These are phyloP conservation scores for Mycena maculata DNA, from an alignment of 768 basidiomycete species.

Conservation along the genomic window DNA sequence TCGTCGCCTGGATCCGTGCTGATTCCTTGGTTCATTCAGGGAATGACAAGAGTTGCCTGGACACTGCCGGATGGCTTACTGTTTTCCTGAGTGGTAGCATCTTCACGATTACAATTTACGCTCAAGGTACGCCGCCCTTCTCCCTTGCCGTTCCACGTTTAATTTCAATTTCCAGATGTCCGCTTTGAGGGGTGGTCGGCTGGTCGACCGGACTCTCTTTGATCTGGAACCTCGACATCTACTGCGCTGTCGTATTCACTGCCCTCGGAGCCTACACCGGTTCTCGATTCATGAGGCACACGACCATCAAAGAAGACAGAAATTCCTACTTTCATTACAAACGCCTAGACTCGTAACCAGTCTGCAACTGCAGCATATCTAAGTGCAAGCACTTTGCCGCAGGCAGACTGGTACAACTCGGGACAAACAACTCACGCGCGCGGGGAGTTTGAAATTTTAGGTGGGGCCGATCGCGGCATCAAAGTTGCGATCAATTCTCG, in stretches of 20 bases:
- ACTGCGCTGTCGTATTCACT: conserved; percentile 39
- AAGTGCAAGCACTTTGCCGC: no score
- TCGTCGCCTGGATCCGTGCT: neutral
- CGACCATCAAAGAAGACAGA: conserved; percentile 44
- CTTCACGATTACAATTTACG: conserved; percentile 55
- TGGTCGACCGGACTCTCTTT: conserved; percentile 49
- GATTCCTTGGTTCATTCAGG: conserved; percentile 22
- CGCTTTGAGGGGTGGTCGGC: conserved; percentile 42
- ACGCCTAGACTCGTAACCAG: no score
- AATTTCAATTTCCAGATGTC: conserved; percentile 7
- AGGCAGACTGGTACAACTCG: no score
- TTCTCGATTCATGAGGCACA: conserved; percentile 45
- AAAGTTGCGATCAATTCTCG: no score
- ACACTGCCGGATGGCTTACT: conserved; percentile 42
- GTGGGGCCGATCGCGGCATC: no score
- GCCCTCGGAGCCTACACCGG: conserved; percentile 45
- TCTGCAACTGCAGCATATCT: no score
- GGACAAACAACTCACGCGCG: no score
- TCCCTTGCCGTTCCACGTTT: no score
- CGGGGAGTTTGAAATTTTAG: no score
- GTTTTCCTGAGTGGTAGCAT: conserved; percentile 48
- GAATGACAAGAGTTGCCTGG: conserved; percentile 36
- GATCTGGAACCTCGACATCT: conserved; percentile 48
- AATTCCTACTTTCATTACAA: conserved; percentile 53
- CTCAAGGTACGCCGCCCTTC: conserved; percentile 42